Evolutionary conservation across 2,329 filamentous ascomycete genomes (phyloP), one percentile per base, ranked within the genome.

Genomic region (Cercospora citrullina): DNA sequence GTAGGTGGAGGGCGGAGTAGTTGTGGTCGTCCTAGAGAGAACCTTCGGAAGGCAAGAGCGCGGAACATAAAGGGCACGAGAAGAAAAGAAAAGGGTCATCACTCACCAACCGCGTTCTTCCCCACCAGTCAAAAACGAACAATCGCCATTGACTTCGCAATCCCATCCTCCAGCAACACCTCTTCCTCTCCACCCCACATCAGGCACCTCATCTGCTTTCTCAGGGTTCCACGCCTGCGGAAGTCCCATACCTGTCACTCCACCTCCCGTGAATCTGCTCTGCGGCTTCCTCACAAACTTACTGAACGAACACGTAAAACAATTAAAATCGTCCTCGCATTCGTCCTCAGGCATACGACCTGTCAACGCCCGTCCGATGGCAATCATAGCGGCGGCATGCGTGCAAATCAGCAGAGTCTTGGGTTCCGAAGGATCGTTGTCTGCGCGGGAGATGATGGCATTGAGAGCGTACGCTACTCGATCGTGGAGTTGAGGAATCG

Each of bases 321-420:
- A 92, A 68, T 86, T 84, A 77, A 97, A 97, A 79, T 97, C 94
- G 70, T 95, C 90, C 63, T 86, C 86, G 7, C 87, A 87, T 31
- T 88, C 84, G 76, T 90, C 87, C 0, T 87, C 85, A 0, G 94
- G 94, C 85, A 94, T 89, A 30, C 74, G 71, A 9, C 93, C 93
- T 1, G 94, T 97, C 73, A 99, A 82, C 0, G 88, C 89, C 48
- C 95, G 86, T 0, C 94, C 94, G 72, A 95, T 87, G 8, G 91
- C 90, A 77, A 99, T 97, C 75, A 98, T 87, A 10, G 90, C 88
- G 4, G 95, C 95, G 1, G 95, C 95, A 81, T 99, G 95, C 1
- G 92, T 91, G 80, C 92, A 97, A 45, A 99, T 84, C 48, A 97
- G 80, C 26, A 97, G 84, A 0, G 91, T 86, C 74, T 87, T 88